A percentile compares a stretch with the other conserved stretches of the same genome.
Conservation (phyloP, 768 basidiomycete species). For the Cystobasidiopsis lactophilus region DNA sequence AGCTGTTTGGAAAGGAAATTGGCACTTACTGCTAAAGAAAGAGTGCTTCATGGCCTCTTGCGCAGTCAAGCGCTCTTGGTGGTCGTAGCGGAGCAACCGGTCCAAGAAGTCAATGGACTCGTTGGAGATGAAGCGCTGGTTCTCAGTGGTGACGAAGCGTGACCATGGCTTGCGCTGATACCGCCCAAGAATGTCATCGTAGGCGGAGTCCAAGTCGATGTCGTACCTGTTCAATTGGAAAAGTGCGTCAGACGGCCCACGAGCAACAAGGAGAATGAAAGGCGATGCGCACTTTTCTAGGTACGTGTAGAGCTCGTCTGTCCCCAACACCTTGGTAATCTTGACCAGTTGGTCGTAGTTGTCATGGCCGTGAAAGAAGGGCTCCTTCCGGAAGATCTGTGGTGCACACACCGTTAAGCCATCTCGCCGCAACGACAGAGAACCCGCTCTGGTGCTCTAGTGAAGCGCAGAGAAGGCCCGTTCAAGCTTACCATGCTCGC, state of each 20-base stretch:
- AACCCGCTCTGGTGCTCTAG: too few species aligned
- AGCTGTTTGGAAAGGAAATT: too few species aligned
- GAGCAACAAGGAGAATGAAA: neutral
- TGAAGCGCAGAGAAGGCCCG: neutral
- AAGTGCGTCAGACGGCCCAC: neutral
- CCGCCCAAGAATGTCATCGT: slow-evolving; percentile 79
- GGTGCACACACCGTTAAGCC: neutral
- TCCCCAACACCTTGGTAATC: slow-evolving; percentile 91
- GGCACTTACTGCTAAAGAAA: too few species aligned
- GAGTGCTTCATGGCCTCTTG: slow-evolving; percentile 58
- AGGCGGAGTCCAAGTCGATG: slow-evolving; percentile 85
- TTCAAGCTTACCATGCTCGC: slow-evolving; percentile 71
- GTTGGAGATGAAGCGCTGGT: slow-evolving; percentile 86
- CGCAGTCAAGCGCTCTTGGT: slow-evolving; percentile 87
- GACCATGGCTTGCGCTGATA: slow-evolving; percentile 91
- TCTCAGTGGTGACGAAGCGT: slow-evolving; percentile 81
- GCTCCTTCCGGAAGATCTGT: slow-evolving; percentile 96
- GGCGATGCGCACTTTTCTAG: slow-evolving; percentile 38
- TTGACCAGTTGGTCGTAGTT: slow-evolving; percentile 97
- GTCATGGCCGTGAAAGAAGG: slow-evolving; percentile 97
- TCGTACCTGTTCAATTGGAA: slow-evolving; percentile 38
- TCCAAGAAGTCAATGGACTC: slow-evolving; percentile 86
- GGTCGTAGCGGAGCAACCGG: slow-evolving; percentile 85
- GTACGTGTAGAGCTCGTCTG: slow-evolving; percentile 79
- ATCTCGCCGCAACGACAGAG: neutral